Evolutionary conservation across 2,329 filamentous ascomycete species (phyloP), one percentile per base, ranked within the genome.

Genomic region (Aspergillus sp.): DNA sequence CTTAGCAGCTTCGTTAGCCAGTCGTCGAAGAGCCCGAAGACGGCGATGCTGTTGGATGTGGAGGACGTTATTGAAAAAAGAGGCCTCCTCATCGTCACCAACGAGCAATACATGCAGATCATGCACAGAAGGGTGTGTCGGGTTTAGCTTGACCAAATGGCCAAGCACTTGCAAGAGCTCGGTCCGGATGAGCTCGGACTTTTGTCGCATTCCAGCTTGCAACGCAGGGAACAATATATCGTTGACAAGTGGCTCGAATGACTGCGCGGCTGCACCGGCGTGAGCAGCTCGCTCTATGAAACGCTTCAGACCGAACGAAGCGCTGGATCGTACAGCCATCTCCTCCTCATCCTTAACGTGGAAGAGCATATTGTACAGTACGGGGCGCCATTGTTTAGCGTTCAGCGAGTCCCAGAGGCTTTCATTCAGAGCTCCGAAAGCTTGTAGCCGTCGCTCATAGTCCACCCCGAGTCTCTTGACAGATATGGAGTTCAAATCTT

Each of bases 41-140:
- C 96, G 90, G 62, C 91, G 87, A 58, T 95, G 88, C 36, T 92
- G 88, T 51, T 96, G 92, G 48, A 96, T 93, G 68, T 95, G 93
- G 36, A 98, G 79, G 44, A 98, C 86, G 66, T 98, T 96, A 73
- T 85, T 89, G 79, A 98, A 99, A 78, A 99, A 97, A 1, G 90
- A 90, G 11, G 86, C 85, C 66, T 90, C 89, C 47, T 93, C 89
- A 59, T 96, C 91, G 52, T 89, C 82, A 13, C 80, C 82, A 8
- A 84, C 83, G 39, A 95, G 81, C 11, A 99, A 81, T 5, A 82
- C 80, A 57, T 84, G 78, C 76, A 99, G 83, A 70, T 96, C 92
- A 30, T 83, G 82, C 39, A 98, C 82, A 2, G 86, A 84, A 5
- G 82, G 71, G 86, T 91, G 93, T 0, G 82, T 76, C 0, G 89